These are phyloP conservation scores for Gentiana macrophylla DNA, from an alignment of 257 asterid genomes.

Conservation along the genomic window DNA sequence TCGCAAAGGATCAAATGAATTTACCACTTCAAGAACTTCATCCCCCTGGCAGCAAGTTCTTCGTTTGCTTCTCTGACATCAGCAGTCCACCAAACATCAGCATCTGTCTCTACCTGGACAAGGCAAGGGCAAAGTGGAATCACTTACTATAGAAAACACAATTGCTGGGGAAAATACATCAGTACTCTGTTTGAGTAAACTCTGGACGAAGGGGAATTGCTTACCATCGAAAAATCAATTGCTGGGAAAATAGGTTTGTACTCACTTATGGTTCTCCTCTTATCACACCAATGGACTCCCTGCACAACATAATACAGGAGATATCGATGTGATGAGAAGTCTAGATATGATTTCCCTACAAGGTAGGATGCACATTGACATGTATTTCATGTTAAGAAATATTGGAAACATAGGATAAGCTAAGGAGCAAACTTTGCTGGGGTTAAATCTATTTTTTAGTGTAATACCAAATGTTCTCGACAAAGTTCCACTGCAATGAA, in stretches of 20 bases:
- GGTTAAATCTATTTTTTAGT: background rate
- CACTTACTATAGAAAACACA: too few species aligned
- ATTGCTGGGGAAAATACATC: too few species aligned
- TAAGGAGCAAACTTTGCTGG: background rate
- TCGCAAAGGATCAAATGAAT: slow-evolving; percentile 6
- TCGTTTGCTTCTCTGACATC: slow-evolving; percentile 66
- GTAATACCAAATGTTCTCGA: slow-evolving; percentile 85
- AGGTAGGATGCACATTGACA: too few species aligned
- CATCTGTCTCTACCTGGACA: slow-evolving; percentile 69
- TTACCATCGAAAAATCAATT: slow-evolving; percentile 84
- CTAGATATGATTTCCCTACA: background rate
- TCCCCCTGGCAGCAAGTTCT: slow-evolving; percentile 70
- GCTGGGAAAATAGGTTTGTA: slow-evolving; percentile 76
- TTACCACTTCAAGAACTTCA: slow-evolving; percentile 68
- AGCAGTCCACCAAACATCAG: slow-evolving; percentile 55
- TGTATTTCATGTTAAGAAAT: too few species aligned
- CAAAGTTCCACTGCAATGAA: slow-evolving; percentile 78
- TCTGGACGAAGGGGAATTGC: slow-evolving; percentile 12
- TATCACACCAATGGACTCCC: slow-evolving; percentile 98
- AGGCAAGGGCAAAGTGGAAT: background rate
- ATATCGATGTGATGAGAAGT: background rate
- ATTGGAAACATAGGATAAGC: too few species aligned
- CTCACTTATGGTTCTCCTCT: slow-evolving; percentile 75
- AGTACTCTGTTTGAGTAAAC: too few species aligned
- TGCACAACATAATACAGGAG: slow-evolving; percentile 22